phyloP scores from a whole-genome alignment of 2,329 filamentous ascomycete species.

The Chaetomiaceae sp. region DNA sequence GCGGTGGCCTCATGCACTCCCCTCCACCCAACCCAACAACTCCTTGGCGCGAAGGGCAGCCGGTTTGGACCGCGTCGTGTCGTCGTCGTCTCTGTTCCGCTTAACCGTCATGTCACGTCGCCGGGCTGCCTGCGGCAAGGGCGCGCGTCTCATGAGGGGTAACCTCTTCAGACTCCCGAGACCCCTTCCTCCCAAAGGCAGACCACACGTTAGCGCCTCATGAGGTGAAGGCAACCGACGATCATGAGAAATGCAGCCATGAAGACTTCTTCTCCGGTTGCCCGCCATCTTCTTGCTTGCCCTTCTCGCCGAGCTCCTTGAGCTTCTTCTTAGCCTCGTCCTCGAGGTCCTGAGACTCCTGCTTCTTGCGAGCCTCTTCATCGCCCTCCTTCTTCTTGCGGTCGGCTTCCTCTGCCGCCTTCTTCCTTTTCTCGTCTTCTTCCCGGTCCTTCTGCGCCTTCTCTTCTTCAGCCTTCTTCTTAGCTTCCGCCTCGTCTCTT shows the following conservation, averaged over 20 bases:
- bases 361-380: conserved; percentile 8
- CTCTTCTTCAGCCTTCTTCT: conserved; percentile 24
- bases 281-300: conserved; percentile 7
- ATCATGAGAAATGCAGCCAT: conserved; percentile 12
- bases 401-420: conserved; percentile 16
- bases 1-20: neutral
- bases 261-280: conserved; percentile 16
- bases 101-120: neutral
- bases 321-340: conserved; percentile 14
- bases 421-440: conserved; percentile 17
- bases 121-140: conserved; percentile 4
- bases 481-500: conserved; percentile 24
- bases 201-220: conserved; percentile 7
- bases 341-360: conserved; percentile 11
- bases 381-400: conserved; percentile 16
- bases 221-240: conserved; percentile 8
- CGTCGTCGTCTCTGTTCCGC: conserved; percentile 1
- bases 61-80: neutral
- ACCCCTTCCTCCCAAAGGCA: conserved; percentile 1
- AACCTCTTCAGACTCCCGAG: conserved; percentile 1
- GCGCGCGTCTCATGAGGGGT: conserved; percentile 18
- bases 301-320: conserved; percentile 11
- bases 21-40: neutral
- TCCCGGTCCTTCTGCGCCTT: conserved; percentile 26
- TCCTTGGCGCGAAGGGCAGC: neutral